Evolutionary conservation across 2,329 filamentous ascomycete genomes (phyloP).

Genomic region (Diaporthe caulivora): DNA sequence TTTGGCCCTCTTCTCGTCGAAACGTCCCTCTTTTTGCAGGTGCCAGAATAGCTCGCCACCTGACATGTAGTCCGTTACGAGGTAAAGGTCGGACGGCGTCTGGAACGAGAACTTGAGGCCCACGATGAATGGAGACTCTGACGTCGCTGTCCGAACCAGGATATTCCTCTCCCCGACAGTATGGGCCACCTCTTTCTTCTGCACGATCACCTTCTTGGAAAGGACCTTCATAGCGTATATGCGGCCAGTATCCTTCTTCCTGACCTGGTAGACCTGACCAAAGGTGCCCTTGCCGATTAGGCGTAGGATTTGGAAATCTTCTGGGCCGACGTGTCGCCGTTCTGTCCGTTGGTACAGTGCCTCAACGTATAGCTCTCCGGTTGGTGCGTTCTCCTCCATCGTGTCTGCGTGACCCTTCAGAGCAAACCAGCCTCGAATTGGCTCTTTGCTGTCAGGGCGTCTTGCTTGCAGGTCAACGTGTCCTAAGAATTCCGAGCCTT

Average conservation of each 20-base stretch:
- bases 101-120: constrained; percentile 99
- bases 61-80: constrained; percentile 99
- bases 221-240: constrained; percentile 99
- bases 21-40: constrained; percentile 94
- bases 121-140: constrained; percentile 97
- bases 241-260: constrained; percentile 94
- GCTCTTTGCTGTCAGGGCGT: constrained; percentile 74
- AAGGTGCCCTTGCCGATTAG: constrained; percentile 99
- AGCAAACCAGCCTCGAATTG: constrained; percentile 87
- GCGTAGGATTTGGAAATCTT: constrained; percentile 95
- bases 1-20: constrained; percentile 93
- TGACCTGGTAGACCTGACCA: constrained; percentile 97
- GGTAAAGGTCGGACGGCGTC: constrained; percentile 93
- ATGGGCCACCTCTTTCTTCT: constrained; percentile 99
- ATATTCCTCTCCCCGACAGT: constrained; percentile 98
- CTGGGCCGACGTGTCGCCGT: constrained; percentile 91
- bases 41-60: constrained; percentile 99
- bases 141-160: constrained; percentile 92
- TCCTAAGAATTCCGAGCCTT: constrained; percentile 90
- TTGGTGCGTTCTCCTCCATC: constrained; percentile 76
- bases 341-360: constrained; percentile 88
- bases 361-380: constrained; percentile 91
- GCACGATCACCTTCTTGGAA: constrained; percentile 99
- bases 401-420: constrained; percentile 82
- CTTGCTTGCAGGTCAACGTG: constrained; percentile 84